Evolutionary conservation across 768 basidiomycete genomes (phyloP).

Genomic region (Mycena latifolia): DNA sequence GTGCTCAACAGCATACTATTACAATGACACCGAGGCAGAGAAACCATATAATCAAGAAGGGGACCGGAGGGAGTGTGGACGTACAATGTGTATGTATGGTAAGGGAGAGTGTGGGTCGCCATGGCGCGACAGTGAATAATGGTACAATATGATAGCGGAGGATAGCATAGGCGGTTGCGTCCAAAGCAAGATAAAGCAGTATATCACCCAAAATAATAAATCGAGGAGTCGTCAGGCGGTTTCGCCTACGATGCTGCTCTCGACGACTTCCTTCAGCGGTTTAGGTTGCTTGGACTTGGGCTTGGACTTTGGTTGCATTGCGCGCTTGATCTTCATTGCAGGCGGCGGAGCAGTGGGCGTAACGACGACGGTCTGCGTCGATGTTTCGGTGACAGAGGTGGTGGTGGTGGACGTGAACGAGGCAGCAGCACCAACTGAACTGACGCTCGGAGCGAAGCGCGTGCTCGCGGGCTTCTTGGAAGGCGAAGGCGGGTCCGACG

Average conservation of each 20-base stretch:
- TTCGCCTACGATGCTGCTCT: constrained; percentile 33
- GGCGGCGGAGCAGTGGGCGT: constrained; percentile 13
- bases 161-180: constrained; percentile 8
- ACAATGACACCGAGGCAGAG: constrained; percentile 7
- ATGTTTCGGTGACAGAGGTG: constrained; percentile 14
- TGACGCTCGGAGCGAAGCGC: constrained; percentile 25
- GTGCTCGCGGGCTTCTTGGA: constrained; percentile 33
- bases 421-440: constrained; percentile 11
- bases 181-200: constrained; percentile 19
- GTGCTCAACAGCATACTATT: constrained; percentile 9
- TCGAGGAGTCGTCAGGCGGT: constrained; percentile 18
- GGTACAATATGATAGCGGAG: constrained; percentile 24
- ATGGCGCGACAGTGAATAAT: constrained; percentile 11
- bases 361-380: constrained; percentile 25
- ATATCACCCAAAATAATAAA: constrained; percentile 6
- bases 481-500: constrained; percentile 23
- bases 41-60: constrained; percentile 4
- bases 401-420: constrained; percentile 26
- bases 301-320: constrained; percentile 34
- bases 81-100: constrained; percentile 7
- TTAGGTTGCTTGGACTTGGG: constrained; percentile 29
- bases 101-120: constrained; percentile 24
- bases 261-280: constrained; percentile 32
- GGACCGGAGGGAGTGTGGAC: constrained; percentile 22
- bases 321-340: constrained; percentile 30